A percentile compares a stretch with the other conserved stretches of the same genome.
Evolutionary conservation across 2,329 filamentous ascomycete species (phyloP).

Genomic region (Orbilia quercus): DNA sequence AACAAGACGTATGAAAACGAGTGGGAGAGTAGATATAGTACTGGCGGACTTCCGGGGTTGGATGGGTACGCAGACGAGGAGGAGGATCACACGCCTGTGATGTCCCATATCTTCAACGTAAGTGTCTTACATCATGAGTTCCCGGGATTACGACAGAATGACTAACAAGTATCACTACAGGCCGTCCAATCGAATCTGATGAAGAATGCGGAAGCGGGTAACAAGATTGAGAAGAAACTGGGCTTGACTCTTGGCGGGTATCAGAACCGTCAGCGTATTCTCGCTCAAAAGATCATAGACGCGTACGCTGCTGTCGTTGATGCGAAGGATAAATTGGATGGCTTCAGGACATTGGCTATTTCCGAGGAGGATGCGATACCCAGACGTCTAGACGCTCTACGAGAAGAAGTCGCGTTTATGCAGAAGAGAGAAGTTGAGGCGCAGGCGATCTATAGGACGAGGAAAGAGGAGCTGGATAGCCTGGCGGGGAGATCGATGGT

Average conservation of each 20-base stretch:
- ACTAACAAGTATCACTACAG: slow-evolving; percentile 63
- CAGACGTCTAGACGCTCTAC: slow-evolving; percentile 76
- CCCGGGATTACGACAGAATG: neutral
- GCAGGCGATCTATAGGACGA: slow-evolving; percentile 82
- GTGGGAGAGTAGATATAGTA: slow-evolving; percentile 67
- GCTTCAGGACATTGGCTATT: slow-evolving; percentile 79
- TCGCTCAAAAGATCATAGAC: slow-evolving; percentile 81
- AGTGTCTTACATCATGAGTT: slow-evolving; percentile 61
- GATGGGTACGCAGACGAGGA: slow-evolving; percentile 83
- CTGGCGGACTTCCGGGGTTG: slow-evolving; percentile 77
- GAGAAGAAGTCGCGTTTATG: slow-evolving; percentile 85
- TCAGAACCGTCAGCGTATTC: slow-evolving; percentile 81
- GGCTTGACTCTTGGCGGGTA: slow-evolving; percentile 87
- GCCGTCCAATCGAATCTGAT: slow-evolving; percentile 79
- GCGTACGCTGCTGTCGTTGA: slow-evolving; percentile 79
- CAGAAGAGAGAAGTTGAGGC: slow-evolving; percentile 86
- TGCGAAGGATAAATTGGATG: slow-evolving; percentile 76
- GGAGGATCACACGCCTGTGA: slow-evolving; percentile 72
- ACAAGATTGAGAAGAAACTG: slow-evolving; percentile 95
- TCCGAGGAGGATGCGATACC: slow-evolving; percentile 81
- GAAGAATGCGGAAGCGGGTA: slow-evolving; percentile 79
- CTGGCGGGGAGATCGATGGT: slow-evolving; percentile 64
- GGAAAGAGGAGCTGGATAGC: slow-evolving; percentile 79
- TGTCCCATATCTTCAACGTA: slow-evolving; percentile 80
- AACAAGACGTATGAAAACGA: slow-evolving; percentile 67